Base-by-base conservation (phyloP, 2,329 filamentous ascomycete genomes). In the Trichoderma sp. region DNA sequence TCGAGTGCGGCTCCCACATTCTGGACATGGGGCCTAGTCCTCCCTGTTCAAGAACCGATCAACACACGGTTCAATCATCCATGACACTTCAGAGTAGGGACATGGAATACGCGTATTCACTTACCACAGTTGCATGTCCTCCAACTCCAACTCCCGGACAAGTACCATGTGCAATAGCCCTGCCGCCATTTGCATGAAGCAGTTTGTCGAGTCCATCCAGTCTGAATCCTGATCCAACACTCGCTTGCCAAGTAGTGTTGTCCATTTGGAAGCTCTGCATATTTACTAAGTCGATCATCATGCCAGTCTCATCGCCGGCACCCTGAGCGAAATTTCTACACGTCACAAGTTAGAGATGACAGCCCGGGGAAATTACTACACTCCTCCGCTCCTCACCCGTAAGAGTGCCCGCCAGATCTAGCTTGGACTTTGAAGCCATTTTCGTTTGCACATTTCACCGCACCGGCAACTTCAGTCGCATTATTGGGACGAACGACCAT, bases 321-420 rank as follows among this genome's bases (percentile, higher is more conserved):
- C 89, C 89, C 0, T 89, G 78, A 11, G 88, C 85, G 69, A 81
- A 83, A 75, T 86, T 86, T 18, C 84, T 86, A 69, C 21, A 8
- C 14, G 41, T 35, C 12, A 11, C 18, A 50, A 24, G 21, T 66
- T 45, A 74, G 53, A 63, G 6, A 67, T 4, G 53, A 29, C 1
- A 14, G 3, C 77, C 2, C 78, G 56, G 60, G 31, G 24, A 14
- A n/a, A 6, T 56, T 53, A 53, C n/a, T 21, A 6, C 21, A 24
- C 50, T 7, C 53, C 53, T 21, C 18, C 29, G 16, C 62, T n/a
- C 76, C 86, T 78, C 81, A 89, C 88, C 85, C 91, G 77, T 91
- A 93, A 0, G 90, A 92, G 79, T 93, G 91, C 0, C 91, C 91
- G 4, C 91, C 91, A 2, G 90, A 91, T 77, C 87, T 89, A 27